A percentile compares a stretch with the other conserved stretches of the same genome.
These are phyloP conservation scores for Porcisia hertigi DNA, from an alignment of 208 protist species.

Conservation along the genomic window DNA sequence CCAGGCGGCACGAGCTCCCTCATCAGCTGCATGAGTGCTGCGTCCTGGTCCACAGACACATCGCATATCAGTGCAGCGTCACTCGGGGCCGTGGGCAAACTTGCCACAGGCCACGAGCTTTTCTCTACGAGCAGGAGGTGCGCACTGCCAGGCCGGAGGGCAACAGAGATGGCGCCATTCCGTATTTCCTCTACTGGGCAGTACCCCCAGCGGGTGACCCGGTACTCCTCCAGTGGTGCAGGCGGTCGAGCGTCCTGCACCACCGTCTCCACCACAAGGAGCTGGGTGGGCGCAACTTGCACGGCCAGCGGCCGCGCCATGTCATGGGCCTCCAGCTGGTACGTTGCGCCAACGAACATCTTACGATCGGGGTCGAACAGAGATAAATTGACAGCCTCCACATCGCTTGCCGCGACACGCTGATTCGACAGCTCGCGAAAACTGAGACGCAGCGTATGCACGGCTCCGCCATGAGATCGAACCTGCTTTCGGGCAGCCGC, in stretches of 20 bases:
- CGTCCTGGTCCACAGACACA: constrained; percentile 38
- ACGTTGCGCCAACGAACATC: constrained; percentile 76
- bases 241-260: constrained; percentile 36
- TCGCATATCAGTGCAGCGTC: constrained; percentile 37
- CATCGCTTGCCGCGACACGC: constrained; percentile 20
- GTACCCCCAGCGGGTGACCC: constrained; percentile 67
- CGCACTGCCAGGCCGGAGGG: constrained; percentile 66
- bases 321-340: constrained; percentile 35
- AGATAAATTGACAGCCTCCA: constrained; percentile 64
- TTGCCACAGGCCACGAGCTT: constrained; percentile 53
- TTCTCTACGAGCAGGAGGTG: constrained; percentile 69
- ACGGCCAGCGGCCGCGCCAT: constrained; percentile 59
- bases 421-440: constrained; percentile 36
- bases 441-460: constrained; percentile 41
- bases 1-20: constrained; percentile 74
- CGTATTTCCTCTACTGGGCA: constrained; percentile 40
- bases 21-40: constrained; percentile 53
- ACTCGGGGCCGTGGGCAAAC: constrained; percentile 28
- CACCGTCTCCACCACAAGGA: constrained; percentile 76
- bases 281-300: constrained; percentile 44
- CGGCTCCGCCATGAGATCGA: constrained; percentile 35
- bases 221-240: constrained; percentile 41
- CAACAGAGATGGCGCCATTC: constrained; percentile 9
- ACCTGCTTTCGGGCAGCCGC: constrained; percentile 42
- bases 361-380: constrained; percentile 61